A percentile compares a stretch with the other conserved stretches of the same genome.
Evolutionary conservation across 2,329 filamentous ascomycete genomes (phyloP).

Genomic region (Pezicula carpinea): DNA sequence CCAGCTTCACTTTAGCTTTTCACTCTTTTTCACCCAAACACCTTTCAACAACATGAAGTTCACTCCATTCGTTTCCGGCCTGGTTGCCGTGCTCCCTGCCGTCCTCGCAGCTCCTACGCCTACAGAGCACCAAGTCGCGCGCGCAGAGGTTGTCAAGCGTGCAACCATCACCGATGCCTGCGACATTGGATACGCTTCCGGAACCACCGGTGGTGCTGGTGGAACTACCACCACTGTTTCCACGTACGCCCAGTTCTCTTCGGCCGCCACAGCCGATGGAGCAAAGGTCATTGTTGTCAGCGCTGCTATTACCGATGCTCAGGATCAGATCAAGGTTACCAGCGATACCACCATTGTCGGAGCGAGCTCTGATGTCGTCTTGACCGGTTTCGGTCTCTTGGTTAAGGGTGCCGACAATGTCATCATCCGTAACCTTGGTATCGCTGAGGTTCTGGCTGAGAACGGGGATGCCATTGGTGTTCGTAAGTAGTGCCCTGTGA

Average conservation of each 20-base stretch:
- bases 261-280: conserved; percentile 42
- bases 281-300: conserved; percentile 41
- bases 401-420: conserved; percentile 52
- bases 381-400: conserved; percentile 28
- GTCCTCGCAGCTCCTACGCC: conserved; percentile 45
- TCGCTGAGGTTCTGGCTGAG: conserved; percentile 49
- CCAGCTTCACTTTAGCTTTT: background rate
- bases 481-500: conserved; percentile 25
- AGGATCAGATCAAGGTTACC: conserved; percentile 38
- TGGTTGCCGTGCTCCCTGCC: conserved; percentile 35
- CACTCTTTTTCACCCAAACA: background rate
- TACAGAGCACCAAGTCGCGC: conserved; percentile 38
- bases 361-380: conserved; percentile 26
- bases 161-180: conserved; percentile 25
- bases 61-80: conserved; percentile 39
- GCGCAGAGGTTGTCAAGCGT: conserved; percentile 36
- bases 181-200: conserved; percentile 39
- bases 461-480: conserved; percentile 58
- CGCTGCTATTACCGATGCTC: conserved; percentile 37
- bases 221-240: conserved; percentile 51
- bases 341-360: conserved; percentile 49
- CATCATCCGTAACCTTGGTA: conserved; percentile 58
- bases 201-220: conserved; percentile 50
- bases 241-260: conserved; percentile 43
- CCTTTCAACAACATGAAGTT: conserved; percentile 43